These are phyloP conservation scores for Suhomyces kilbournensis DNA, from an alignment of 805 yeast species.

Conservation along the genomic window DNA sequence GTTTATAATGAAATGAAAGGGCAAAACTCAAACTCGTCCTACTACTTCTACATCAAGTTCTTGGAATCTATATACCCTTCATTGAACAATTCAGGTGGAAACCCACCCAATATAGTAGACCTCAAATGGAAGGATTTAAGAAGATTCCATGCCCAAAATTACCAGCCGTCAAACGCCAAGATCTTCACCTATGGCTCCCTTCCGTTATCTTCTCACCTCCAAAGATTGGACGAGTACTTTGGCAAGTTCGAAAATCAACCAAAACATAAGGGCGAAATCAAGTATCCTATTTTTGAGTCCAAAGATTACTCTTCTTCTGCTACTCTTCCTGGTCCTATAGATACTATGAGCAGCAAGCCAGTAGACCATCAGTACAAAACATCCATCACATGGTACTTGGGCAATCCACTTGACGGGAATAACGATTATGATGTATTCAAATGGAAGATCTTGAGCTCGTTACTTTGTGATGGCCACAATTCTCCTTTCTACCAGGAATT, in stretches of 20 bases:
- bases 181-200: constrained; percentile 87
- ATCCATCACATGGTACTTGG: constrained; percentile 87
- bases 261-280: constrained; percentile 21
- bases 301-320: constrained; percentile 9
- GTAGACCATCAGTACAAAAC: constrained; percentile 73
- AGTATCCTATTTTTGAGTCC: constrained; percentile 44
- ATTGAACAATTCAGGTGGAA: constrained; percentile 90
- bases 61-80: constrained; percentile 82
- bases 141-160: constrained; percentile 69
- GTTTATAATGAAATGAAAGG: constrained; percentile 99
- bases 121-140: constrained; percentile 71
- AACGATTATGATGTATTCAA: constrained; percentile 63
- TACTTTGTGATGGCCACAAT: constrained; percentile 87
- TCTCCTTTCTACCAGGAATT: constrained; percentile 85
- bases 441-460: constrained; percentile 63
- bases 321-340: constrained; percentile 69
- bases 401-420: constrained; percentile 56
- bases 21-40: constrained; percentile 84
- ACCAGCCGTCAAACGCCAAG: constrained; percentile 87
- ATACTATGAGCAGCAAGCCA: constrained; percentile 50
- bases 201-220: constrained; percentile 58
- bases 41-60: constrained; percentile 79
- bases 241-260: constrained; percentile 49
- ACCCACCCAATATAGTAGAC: constrained; percentile 76
- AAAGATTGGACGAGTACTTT: constrained; percentile 52